Base-by-base conservation (phyloP, 306 rosid genomes). In the Pyrus pyrifolia region DNA sequence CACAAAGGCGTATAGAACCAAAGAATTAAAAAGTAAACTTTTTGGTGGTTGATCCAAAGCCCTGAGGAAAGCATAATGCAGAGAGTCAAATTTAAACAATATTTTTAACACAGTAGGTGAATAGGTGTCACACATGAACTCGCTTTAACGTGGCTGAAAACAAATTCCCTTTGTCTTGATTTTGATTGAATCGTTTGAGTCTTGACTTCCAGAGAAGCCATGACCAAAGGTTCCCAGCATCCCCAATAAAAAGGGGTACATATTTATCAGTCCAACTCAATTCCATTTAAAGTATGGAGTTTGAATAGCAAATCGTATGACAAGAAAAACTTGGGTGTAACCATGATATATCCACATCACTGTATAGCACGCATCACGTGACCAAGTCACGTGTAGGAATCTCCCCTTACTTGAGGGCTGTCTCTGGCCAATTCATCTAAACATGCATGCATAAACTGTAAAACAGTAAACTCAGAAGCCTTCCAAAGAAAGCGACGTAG, bases 21-120 rank as follows among this genome's bases (percentile, higher is more conserved):
- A 51, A 40, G 18, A 44, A 49, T 12, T 29, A n/a, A 49, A 21
- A 70, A n/a, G 62, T 72, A 62, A 68, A 44, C 21, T 12, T 11
- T 51, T 51, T 27, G 19, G 7, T 74, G n/a, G 49, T 78, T 73
- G 72, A 52, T 78, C 78, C 80, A 70, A 62, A 69, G 70, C 70
- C 70, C 58, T 17, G 74, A 49, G 25, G 42, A 40, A 40, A 60
- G 53, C 58, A 60, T 49, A 9, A 29, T 66, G 27, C 45, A 1
- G 44, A 12, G 5, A 3, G 45, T 62, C 78, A 74, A 74, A 62
- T 44, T 74, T 31, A 62, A 59, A 62, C 22, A 61, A 59, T 57
- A 57, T 38, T 72, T 44, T 42, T 62, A 15, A 31, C 68, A 40
- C 5, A 7, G 12, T 8, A 2, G 38, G 31, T 10, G 33, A 27